Percentiles rank a stretch among this genome's conserved stretches.
phyloP scores from a whole-genome alignment of 192 early-diverging fungal species.

The Podochytrium sp. region DNA sequence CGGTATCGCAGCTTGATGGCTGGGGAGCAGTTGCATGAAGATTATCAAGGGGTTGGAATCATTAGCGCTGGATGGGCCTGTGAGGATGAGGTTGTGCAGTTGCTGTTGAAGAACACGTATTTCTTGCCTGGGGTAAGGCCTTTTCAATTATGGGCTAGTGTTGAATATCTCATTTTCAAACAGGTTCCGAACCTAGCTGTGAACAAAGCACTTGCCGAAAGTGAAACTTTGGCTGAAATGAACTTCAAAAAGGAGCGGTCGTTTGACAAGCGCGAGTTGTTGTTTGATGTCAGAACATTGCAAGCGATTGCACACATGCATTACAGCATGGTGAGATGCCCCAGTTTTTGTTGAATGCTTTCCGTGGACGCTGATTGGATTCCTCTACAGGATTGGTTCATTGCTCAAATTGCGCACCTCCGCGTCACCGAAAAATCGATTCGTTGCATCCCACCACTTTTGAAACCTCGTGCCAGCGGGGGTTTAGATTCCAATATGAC shows the following conservation, averaged over 20 bases:
- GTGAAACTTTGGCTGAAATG: slow-evolving; percentile 77
- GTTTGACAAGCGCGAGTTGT: slow-evolving; percentile 75
- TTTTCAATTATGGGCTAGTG: background rate
- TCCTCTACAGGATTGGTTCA: slow-evolving; percentile 66
- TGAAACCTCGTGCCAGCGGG: slow-evolving; percentile 2
- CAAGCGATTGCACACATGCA: slow-evolving; percentile 75
- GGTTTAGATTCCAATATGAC: background rate
- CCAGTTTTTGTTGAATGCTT: background rate
- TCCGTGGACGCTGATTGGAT: no score
- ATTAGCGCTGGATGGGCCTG: slow-evolving; percentile 67
- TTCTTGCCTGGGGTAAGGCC: slow-evolving; percentile 35
- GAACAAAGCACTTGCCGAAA: slow-evolving; percentile 42
- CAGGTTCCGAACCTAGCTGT: slow-evolving; percentile 43
- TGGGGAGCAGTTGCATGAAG: slow-evolving; percentile 40
- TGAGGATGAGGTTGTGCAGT: slow-evolving; percentile 58
- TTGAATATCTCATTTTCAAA: background rate
- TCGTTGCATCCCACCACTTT: slow-evolving; percentile 25
- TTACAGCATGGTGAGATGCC: slow-evolving; percentile 74
- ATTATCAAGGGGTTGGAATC: slow-evolving; percentile 43
- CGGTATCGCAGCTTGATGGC: slow-evolving; percentile 51
- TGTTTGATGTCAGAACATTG: slow-evolving; percentile 83
- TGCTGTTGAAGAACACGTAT: slow-evolving; percentile 52
- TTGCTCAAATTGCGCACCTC: slow-evolving; percentile 43
- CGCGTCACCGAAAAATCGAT: slow-evolving; percentile 25
- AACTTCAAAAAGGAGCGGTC: slow-evolving; percentile 79